A percentile compares a stretch with the other conserved stretches of the same genome.
Evolutionary conservation across 2,329 filamentous ascomycete genomes (phyloP).

Genomic region (Fusarium pseudograminearum): DNA sequence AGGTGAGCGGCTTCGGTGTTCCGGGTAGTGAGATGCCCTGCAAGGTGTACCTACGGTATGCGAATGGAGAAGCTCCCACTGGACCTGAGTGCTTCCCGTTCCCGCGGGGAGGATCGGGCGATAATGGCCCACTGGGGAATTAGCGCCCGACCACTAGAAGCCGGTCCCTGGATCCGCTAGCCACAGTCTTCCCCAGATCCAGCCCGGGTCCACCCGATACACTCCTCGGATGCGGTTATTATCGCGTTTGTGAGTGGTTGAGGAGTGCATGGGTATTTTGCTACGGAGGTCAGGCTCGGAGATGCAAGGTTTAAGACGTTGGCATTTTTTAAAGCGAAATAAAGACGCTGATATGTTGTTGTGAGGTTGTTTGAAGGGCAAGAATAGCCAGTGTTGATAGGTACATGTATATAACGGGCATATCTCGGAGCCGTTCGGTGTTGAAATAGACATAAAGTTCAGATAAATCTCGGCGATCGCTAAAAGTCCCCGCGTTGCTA

Average conservation of each 20-base stretch:
- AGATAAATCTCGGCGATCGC: not conserved
- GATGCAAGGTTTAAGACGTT: not conserved
- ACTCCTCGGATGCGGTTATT: constrained; percentile 27
- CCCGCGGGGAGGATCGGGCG: constrained; percentile 37
- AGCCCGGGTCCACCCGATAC: constrained; percentile 41
- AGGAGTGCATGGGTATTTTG: not conserved
- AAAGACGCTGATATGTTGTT: not conserved
- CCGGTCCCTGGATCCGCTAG: constrained; percentile 27
- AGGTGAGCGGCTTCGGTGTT: constrained; percentile 42
- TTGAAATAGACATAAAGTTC: not conserved
- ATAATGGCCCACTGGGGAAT: constrained; percentile 34
- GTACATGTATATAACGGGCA: constrained; percentile 1
- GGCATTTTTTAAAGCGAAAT: not conserved
- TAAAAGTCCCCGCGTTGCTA: constrained; percentile 23
- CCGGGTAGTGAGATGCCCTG: constrained; percentile 25
- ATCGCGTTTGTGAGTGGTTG: constrained; percentile 23
- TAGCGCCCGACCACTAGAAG: constrained; percentile 39
- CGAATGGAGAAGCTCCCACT: not conserved
- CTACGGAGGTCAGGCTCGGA: constrained; percentile 3
- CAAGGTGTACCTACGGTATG: not conserved
- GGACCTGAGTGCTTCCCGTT: constrained; percentile 1
- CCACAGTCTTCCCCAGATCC: constrained; percentile 32
- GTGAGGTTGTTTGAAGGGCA: not conserved
- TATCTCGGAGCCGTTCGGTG: constrained; percentile 28
- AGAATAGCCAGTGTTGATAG: not conserved